Evolutionary conservation across 78 protist genomes (phyloP).

Genomic region (Tieghemostelium lacteum): DNA sequence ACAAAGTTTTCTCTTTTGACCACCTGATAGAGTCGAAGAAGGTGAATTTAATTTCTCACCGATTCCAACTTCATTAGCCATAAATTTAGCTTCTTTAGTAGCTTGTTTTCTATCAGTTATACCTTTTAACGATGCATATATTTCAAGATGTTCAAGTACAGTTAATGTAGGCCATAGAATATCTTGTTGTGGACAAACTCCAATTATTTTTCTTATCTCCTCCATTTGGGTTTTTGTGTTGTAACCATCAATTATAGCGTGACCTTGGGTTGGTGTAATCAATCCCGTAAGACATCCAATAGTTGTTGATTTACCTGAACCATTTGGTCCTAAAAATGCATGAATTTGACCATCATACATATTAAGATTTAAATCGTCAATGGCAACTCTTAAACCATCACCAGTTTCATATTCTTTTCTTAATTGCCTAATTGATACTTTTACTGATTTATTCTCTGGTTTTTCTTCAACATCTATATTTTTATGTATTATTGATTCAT

Average conservation of each 20-base stretch:
- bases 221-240: constrained; percentile 44
- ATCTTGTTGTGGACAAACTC: constrained; percentile 86
- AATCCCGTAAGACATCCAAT: constrained; percentile 88
- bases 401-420: constrained; percentile 68
- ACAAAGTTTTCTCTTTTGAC: constrained; percentile 85
- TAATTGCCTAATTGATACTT: constrained; percentile 19
- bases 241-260: constrained; percentile 9
- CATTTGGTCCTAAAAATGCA: constrained; percentile 83
- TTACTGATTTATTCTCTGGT: not conserved
- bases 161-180: constrained; percentile 78
- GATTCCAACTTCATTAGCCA: constrained; percentile 73
- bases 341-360: constrained; percentile 11
- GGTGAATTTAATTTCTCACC: constrained; percentile 3
- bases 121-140: constrained; percentile 66
- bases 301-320: constrained; percentile 92
- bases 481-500: not conserved
- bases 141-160: constrained; percentile 67
- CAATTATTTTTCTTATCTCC: constrained; percentile 6
- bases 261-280: constrained; percentile 26
- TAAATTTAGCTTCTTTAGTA: constrained; percentile 13
- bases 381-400: constrained; percentile 53
- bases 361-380: constrained; percentile 26
- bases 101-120: not conserved
- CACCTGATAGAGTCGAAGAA: constrained; percentile 74
- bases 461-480: constrained; percentile 1